Evolutionary conservation across 371 early-diverging fungal species (phyloP), one percentile per base, ranked within the genome.

Genomic region (Thermomucor indicae-seudaticae): DNA sequence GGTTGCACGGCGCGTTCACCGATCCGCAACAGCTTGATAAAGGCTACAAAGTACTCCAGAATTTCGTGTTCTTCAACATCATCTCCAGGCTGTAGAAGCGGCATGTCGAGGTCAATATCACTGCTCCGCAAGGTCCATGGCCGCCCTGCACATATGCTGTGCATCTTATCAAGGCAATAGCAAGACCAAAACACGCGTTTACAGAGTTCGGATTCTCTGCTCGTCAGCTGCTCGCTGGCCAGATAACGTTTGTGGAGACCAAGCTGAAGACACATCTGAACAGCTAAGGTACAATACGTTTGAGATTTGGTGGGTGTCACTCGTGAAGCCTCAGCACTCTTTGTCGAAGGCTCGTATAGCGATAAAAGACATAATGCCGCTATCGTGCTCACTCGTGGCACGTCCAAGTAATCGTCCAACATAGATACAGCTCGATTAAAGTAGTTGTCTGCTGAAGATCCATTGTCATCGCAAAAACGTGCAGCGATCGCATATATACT

Each of bases 401-500:
- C 64, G 43, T 74, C 78, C 52, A 78, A 22, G 35, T 71, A 78
- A 37, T 74, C 78, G 27, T 74, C 78, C 10, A 78, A 38, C 11
- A 77, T 47, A 6, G 55, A 51, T 42, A 59, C 51, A 22, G 77
- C 73, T 6, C 77, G 67, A 20, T 73, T 48, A 45, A 65, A 77
- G 43, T 45, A 54, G 10, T 47, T 45, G 6, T 54, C 54, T 14
- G 54, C 31, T 23, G 38, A 43, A 1, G 63, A 56, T 28, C 44
- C 52, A 23, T 6, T 34, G 22, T 64, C 47, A 6, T 58, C 51
- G 23, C 49, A 37, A 28, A 48, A 57, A 32, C 59, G 61, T 1
- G 68, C 58, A 7, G 73, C 69, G 45, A 67, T 73, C 0, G 77
- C 73, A 51, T 72, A 75, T 16, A 75, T 75, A n/a, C 51, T 51